Percentiles rank a stretch among this genome's conserved stretches.
Evolutionary conservation across 108 stramenopile species (phyloP).

Genomic region (Cyclotella baltica): DNA sequence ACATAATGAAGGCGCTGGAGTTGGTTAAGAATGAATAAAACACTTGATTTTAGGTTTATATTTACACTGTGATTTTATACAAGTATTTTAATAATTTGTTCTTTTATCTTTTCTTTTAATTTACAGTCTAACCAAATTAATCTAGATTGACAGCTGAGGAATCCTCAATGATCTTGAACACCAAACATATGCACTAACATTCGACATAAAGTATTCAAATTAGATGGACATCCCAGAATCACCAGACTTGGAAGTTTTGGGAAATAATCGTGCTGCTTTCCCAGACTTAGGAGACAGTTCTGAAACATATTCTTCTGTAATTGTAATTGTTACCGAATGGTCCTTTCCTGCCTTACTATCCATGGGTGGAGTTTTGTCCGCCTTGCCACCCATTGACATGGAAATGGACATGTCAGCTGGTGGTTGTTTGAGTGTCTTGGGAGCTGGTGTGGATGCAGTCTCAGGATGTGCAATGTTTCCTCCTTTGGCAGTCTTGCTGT

Average conservation of each 20-base stretch:
- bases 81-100: no score
- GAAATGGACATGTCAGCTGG: neutral
- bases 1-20: conserved; percentile 60
- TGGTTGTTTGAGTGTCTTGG: neutral
- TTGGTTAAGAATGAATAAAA: conserved; percentile 34
- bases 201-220: no score
- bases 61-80: no score
- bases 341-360: conserved; percentile 4
- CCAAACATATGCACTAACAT: no score
- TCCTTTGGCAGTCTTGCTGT: conserved; percentile 6
- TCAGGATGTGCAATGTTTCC: neutral
- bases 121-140: neutral
- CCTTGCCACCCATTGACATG: no score
- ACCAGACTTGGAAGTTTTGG: no score
- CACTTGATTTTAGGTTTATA: no score
- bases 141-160: neutral
- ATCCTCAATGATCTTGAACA: neutral
- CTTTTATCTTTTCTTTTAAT: no score
- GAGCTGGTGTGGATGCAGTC: neutral
- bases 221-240: no score
- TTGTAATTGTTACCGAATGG: neutral
- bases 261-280: no score
- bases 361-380: conserved; percentile 1
- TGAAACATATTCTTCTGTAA: neutral
- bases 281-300: neutral